Percentiles rank a stretch among this genome's conserved stretches.
Conservation (phyloP, 176 grass and related monocot species). For the Leersia perrieri region DNA sequence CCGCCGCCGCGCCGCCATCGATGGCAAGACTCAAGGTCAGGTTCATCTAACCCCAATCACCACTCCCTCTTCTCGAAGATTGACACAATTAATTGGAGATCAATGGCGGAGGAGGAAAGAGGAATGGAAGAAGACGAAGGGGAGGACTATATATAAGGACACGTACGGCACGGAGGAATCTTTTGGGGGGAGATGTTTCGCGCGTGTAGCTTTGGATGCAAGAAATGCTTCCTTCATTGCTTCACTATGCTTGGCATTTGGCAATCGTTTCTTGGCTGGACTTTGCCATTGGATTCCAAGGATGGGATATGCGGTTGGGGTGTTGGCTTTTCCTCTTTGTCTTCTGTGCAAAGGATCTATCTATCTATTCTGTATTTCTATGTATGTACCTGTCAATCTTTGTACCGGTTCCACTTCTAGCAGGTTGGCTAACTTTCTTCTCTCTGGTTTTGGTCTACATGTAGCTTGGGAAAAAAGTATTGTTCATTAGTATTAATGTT, state of each 20-base stretch:
- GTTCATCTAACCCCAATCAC: conserved; percentile 20
- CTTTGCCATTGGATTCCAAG: conserved; percentile 46
- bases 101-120: neutral
- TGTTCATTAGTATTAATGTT: neutral
- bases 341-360: conserved; percentile 28
- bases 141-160: conserved; percentile 12
- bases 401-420: neutral
- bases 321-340: conserved; percentile 33
- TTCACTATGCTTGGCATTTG: too few relatives aligned
- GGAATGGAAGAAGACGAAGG: neutral
- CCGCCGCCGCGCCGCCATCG: conserved; percentile 3
- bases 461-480: neutral
- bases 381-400: conserved; percentile 10
- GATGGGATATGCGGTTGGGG: conserved; percentile 29
- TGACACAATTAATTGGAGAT: neutral
- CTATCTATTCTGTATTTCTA: neutral
- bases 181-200: conserved; percentile 21
- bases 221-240: conserved; percentile 41
- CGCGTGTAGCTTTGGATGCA: conserved; percentile 46
- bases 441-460: neutral
- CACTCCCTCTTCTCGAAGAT: neutral
- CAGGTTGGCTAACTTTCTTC: too few relatives aligned
- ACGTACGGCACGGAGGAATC: conserved; percentile 18
- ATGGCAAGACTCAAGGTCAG: conserved; percentile 51
- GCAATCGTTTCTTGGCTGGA: conserved; percentile 40